These are phyloP conservation scores for Sugiyamaella castrensis DNA, from an alignment of 1,139 yeast species.

Conservation along the genomic window DNA sequence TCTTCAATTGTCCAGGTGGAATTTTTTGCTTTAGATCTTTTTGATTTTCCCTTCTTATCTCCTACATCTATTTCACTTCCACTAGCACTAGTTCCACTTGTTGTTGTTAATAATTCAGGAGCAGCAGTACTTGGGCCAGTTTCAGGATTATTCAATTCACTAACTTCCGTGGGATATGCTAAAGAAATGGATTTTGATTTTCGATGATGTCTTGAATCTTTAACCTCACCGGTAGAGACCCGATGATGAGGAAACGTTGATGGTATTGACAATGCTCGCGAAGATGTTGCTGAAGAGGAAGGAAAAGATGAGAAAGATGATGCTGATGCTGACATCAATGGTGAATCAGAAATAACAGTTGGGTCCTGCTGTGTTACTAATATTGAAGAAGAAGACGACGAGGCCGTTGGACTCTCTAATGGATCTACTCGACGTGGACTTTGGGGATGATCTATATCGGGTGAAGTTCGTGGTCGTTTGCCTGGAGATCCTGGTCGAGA, in stretches of 20 bases:
- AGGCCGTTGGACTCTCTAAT: background rate
- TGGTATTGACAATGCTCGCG: constrained; percentile 5
- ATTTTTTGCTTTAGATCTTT: constrained; percentile 35
- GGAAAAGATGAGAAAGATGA: background rate
- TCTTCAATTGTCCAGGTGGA: constrained; percentile 37
- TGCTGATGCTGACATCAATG: background rate
- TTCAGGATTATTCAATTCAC: background rate
- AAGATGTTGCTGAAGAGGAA: background rate
- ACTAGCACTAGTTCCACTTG: constrained; percentile 4
- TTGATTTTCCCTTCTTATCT: constrained; percentile 18
- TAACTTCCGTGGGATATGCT: background rate
- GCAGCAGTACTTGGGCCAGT: background rate
- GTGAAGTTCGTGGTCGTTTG: constrained; percentile 10
- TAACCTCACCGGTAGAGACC: background rate
- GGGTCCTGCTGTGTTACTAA: background rate
- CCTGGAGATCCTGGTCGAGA: constrained; percentile 10
- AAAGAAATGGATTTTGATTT: constrained; percentile 12
- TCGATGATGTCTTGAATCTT: constrained; percentile 5
- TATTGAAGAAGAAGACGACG: background rate
- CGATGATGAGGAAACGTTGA: background rate
- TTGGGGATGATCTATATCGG: constrained; percentile 4
- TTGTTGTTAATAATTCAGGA: background rate
- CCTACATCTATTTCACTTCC: constrained; percentile 3
- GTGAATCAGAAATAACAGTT: too few relatives aligned
- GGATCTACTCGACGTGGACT: background rate